phyloP scores from a whole-genome alignment of 768 basidiomycete genomes.

The Hypsizygus marmoreus region DNA sequence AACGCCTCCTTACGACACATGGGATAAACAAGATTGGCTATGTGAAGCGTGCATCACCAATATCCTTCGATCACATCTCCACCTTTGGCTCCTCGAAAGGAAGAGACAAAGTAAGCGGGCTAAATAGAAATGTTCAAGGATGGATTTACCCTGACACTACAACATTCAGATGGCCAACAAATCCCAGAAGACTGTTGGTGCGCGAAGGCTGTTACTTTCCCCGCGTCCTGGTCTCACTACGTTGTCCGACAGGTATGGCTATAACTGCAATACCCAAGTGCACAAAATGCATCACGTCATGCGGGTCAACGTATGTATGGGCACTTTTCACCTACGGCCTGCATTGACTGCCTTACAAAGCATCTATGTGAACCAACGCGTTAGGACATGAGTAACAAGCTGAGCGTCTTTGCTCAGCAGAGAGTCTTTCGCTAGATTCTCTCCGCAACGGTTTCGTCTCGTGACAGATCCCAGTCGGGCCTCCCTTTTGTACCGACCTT shows the following conservation, averaged over 20 bases:
- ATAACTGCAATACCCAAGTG: slow-evolving; percentile 29
- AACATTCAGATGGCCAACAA: slow-evolving; percentile 10
- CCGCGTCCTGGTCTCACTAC: no score
- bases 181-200: slow-evolving; percentile 29
- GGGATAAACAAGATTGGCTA: slow-evolving; percentile 31
- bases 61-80: slow-evolving; percentile 26
- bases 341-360: slow-evolving; percentile 3
- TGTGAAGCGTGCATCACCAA: slow-evolving; percentile 29
- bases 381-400: background rate
- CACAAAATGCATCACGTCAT: slow-evolving; percentile 23
- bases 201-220: no score
- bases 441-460: no score
- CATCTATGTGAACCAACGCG: slow-evolving; percentile 25
- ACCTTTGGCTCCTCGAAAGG: slow-evolving; percentile 26
- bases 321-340: background rate
- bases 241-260: slow-evolving; percentile 28
- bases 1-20: slow-evolving; percentile 15
- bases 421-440: no score
- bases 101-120: slow-evolving; percentile 21
- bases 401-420: no score
- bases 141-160: background rate
- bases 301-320: slow-evolving; percentile 25
- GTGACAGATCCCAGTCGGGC: no score
- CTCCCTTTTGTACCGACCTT: background rate
- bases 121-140: background rate